Percentiles rank a stretch among this genome's conserved stretches.
Conservation (phyloP, 2,329 filamentous ascomycete genomes). For the Teratosphaeria viscida region DNA sequence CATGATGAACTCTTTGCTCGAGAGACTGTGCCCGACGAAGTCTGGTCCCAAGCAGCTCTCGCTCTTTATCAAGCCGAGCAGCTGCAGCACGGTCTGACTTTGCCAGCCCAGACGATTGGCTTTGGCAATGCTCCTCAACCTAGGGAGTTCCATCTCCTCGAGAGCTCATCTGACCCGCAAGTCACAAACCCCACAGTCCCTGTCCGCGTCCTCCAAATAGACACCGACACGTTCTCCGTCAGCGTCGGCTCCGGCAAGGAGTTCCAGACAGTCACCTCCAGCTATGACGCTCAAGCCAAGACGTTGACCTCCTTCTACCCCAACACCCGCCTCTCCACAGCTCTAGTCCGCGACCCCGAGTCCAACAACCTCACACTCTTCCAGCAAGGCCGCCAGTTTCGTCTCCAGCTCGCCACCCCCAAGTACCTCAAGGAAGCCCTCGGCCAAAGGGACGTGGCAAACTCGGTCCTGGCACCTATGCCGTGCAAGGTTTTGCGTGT, state of each 20-base stretch:
- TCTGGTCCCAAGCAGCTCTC: slow-evolving; percentile 78
- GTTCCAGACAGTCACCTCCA: slow-evolving; percentile 32
- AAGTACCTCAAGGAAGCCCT: slow-evolving; percentile 81
- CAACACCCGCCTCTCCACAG: slow-evolving; percentile 66
- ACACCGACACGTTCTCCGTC: slow-evolving; percentile 39
- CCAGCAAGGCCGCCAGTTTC: slow-evolving; percentile 52
- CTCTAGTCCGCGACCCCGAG: slow-evolving; percentile 54
- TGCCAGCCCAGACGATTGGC: slow-evolving; percentile 33
- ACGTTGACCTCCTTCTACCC: slow-evolving; percentile 69
- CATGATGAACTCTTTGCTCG: slow-evolving; percentile 65
- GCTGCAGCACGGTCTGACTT: slow-evolving; percentile 10
- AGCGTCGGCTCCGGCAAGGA: slow-evolving; percentile 25
- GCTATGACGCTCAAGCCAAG: slow-evolving; percentile 35
- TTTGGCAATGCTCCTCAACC: slow-evolving; percentile 52
- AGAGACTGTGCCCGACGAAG: slow-evolving; percentile 53
- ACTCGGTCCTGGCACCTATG: slow-evolving; percentile 88
- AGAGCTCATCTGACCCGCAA: slow-evolving; percentile 34
- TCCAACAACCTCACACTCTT: slow-evolving; percentile 60
- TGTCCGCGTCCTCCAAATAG: slow-evolving; percentile 43
- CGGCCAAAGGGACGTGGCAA: slow-evolving; percentile 67
- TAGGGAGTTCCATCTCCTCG: slow-evolving; percentile 48
- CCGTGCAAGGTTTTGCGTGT: slow-evolving; percentile 92
- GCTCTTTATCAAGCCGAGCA: slow-evolving; percentile 42
- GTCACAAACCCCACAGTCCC: slow-evolving; percentile 25
- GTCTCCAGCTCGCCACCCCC: slow-evolving; percentile 48